Evolutionary conservation across 2,329 filamentous ascomycete genomes (phyloP), one percentile per base, ranked within the genome.

Genomic region (Aspergillus fructus): DNA sequence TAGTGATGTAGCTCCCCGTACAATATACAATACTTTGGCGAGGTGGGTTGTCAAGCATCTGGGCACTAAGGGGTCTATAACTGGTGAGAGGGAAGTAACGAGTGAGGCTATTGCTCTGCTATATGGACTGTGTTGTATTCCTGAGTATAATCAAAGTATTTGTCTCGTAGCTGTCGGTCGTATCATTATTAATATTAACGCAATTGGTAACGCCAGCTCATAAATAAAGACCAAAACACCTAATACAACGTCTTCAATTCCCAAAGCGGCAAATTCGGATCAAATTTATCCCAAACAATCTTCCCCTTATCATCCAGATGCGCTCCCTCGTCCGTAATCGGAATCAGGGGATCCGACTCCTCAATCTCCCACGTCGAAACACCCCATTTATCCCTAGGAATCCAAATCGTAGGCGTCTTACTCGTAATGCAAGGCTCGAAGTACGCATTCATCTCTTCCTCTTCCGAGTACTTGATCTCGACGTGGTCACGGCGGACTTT

Each of bases 251-350:
- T 70, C 72, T 81, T 83, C 67, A 81, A 74, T 60, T 80, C 67
- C 72, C 82, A 85, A 53, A 86, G 78, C 12, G 85, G 85, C 51
- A 85, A 81, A 58, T 79, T 72, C 13, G 80, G 82, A 45, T 78
- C 76, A 59, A 84, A 79, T n/a, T 79, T 76, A 68, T 85, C 82
- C 83, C 85, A 86, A 12, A 81, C 75, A 43, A 88, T 77, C 60
- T 84, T 85, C 71, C 88, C 88, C 77, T 89, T 89, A 64, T 89
- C 88, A 68, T 89, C 80, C 42, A 93, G 72, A 54, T 81, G 82
- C 45, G 88, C 89, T 3, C 85, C 87, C 62, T 90, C 87, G 68
- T 96, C 91, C 0, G 89, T 93, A 52, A 93, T 93, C 0, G 85
- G 84, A 40, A 91, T 89, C n/a, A 87, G 79, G 60, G 82, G 82